phyloP scores from a whole-genome alignment of 2,329 filamentous ascomycete species.

The Aspergillus persii region DNA sequence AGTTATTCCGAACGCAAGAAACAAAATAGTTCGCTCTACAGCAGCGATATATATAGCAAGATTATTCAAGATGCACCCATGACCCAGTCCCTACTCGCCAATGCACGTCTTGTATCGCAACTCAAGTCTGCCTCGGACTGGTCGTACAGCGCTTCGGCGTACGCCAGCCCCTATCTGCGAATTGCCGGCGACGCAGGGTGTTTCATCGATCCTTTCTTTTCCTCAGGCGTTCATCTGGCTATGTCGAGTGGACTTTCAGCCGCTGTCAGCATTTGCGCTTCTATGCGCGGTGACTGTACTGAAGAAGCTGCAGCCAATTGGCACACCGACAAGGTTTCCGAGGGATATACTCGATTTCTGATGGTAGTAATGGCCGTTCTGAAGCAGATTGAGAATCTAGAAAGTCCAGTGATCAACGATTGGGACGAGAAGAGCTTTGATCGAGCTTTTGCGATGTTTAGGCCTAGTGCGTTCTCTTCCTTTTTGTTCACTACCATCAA shows the following conservation, averaged over 20 bases:
- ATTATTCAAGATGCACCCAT: neutral
- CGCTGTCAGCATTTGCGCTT: slow-evolving; percentile 39
- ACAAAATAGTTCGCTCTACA: neutral
- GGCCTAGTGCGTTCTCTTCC: neutral
- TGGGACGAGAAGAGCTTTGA: slow-evolving; percentile 5
- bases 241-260: slow-evolving; percentile 45
- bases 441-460: neutral
- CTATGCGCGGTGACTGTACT: slow-evolving; percentile 25
- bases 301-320: slow-evolving; percentile 38
- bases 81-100: slow-evolving; percentile 31
- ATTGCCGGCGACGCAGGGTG: slow-evolving; percentile 49
- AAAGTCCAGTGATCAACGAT: slow-evolving; percentile 1
- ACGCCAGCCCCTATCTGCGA: slow-evolving; percentile 40
- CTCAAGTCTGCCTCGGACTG: slow-evolving; percentile 48
- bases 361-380: slow-evolving; percentile 29
- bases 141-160: slow-evolving; percentile 48
- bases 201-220: slow-evolving; percentile 52
- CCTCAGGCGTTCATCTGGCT: slow-evolving; percentile 49
- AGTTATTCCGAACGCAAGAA: slow-evolving; percentile 10
- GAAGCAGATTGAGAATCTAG: slow-evolving; percentile 10
- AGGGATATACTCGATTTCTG: slow-evolving; percentile 50
- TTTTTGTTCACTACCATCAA: no score
- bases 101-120: slow-evolving; percentile 33
- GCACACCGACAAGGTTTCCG: slow-evolving; percentile 47
- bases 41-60: slow-evolving; percentile 14